Percentiles rank a stretch among this genome's conserved stretches.
Conservation (phyloP, 345 rosid genomes). For the Salix suchowensis region DNA sequence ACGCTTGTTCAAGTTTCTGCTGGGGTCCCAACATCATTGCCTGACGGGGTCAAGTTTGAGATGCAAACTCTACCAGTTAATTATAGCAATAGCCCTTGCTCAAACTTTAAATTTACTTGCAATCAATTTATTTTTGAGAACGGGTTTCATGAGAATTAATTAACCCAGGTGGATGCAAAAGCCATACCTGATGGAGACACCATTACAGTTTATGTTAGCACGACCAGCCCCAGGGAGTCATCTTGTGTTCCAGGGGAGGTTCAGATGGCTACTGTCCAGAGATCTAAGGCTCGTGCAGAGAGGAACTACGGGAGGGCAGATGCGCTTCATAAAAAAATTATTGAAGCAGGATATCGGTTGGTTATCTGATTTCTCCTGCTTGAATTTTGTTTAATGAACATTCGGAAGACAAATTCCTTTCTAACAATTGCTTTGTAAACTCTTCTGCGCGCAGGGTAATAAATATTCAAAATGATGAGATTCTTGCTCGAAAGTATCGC, state of each 20-base stretch:
- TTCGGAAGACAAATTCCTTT: not conserved
- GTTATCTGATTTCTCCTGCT: not conserved
- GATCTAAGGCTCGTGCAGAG: conserved; percentile 57
- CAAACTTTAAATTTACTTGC: not conserved
- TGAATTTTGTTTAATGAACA: not conserved
- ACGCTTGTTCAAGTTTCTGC: conserved; percentile 27
- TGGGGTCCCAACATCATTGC: conserved; percentile 41
- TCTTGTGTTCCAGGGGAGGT: conserved; percentile 55
- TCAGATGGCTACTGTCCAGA: conserved; percentile 43
- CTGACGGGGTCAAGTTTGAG: conserved; percentile 53
- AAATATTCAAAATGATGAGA: conserved; percentile 43
- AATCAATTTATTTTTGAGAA: not conserved
- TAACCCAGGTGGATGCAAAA: conserved; percentile 66
- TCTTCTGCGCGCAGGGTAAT: conserved; percentile 34
- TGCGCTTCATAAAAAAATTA: conserved; percentile 53
- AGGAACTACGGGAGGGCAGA: conserved; percentile 58
- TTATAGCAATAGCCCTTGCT: not conserved
- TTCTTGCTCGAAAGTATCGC: conserved; percentile 71
- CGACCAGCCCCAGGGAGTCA: conserved; percentile 54
- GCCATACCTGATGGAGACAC: conserved; percentile 83
- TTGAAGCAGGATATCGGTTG: conserved; percentile 66
- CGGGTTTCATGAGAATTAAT: conserved; percentile 17
- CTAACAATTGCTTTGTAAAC: not conserved
- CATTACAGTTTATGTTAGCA: conserved; percentile 59
- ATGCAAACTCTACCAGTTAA: conserved; percentile 69